Evolutionary conservation across 768 basidiomycete genomes (phyloP), one percentile per base, ranked within the genome.

Genomic region (Trametes meyenii): DNA sequence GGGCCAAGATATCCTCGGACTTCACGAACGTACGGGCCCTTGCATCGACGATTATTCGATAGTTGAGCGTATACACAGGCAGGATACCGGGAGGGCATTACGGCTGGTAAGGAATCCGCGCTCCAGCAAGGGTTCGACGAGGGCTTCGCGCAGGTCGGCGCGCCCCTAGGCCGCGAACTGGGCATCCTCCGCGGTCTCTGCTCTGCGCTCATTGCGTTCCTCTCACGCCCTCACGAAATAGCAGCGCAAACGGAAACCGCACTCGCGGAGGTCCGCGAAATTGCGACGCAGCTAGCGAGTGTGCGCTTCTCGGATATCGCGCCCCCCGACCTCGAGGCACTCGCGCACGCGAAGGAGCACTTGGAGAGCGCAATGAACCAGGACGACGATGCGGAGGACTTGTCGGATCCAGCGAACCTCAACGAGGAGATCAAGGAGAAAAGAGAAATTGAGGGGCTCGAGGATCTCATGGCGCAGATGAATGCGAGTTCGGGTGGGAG

Each of bases 31-130:
- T 90, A 73, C 50, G 80, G 59, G 11, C 38, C 50, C 16, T 39
- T 14, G 5, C 4, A 0, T 26, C 40, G 33, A 14, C 13, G n/a
- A 19, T 42, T 2, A 35, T 29, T 21, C 21, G 19, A 14, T 1
- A 3, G 26, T 24, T 49, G 14, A 59, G 19, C 39, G 38, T 2
- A 57, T 26, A 29, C 19, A 42, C 67, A 97, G 96, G 86, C 86
- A 17, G 96, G 96, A 2, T 98, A 98, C 70, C 86, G 96, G n/a
- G 96, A 98, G 75, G 96, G 96, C 6, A 96, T 98, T 67, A 90
- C 88, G 0, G 86, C 89, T 4, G 96, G 96, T 3, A 98, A 98
- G 72, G 90, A 96, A 71, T 79, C 83, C 0, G 87, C 87, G 2
- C 80, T 98, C 1, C 96, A 99, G 69, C 79, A 86, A 64, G 96